These are phyloP conservation scores for Myxozyma melibiosi DNA, from an alignment of 805 yeast species.

Conservation along the genomic window DNA sequence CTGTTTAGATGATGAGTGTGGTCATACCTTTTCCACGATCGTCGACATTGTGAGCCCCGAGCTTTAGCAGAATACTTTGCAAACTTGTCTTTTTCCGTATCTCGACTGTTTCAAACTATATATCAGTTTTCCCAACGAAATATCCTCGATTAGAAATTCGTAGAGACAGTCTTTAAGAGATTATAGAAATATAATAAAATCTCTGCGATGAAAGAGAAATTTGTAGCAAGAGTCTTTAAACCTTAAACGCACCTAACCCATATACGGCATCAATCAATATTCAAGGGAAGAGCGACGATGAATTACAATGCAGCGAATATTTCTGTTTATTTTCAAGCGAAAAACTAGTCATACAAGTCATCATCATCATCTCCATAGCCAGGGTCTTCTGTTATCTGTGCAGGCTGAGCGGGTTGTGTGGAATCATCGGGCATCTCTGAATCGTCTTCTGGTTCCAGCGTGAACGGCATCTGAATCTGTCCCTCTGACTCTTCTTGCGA, in stretches of 20 bases:
- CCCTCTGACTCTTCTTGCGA: too few relatives aligned
- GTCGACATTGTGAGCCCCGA: constrained; percentile 54
- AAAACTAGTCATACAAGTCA: constrained; percentile 13
- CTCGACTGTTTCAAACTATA: too few relatives aligned
- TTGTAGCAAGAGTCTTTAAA: background rate
- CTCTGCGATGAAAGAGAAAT: background rate
- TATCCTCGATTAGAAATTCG: too few relatives aligned
- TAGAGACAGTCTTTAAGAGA: too few relatives aligned
- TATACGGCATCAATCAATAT: background rate
- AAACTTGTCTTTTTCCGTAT: too few relatives aligned
- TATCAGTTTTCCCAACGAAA: too few relatives aligned
- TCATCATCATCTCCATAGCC: constrained; percentile 10
- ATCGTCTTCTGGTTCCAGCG: too few relatives aligned
- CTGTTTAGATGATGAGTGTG: background rate
- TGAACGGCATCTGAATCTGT: too few relatives aligned
- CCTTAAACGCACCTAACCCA: background rate
- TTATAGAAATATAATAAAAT: background rate
- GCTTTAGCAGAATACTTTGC: too few relatives aligned
- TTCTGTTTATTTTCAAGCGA: background rate
- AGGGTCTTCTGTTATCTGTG: too few relatives aligned
- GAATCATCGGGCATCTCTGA: too few relatives aligned
- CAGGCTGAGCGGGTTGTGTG: too few relatives aligned
- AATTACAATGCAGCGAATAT: background rate
- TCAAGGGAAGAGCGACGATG: background rate
- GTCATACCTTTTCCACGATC: constrained; percentile 58